Evolutionary conservation across 1,284 basidiomycete genomes (phyloP).

Genomic region (Mycena citricolor): DNA sequence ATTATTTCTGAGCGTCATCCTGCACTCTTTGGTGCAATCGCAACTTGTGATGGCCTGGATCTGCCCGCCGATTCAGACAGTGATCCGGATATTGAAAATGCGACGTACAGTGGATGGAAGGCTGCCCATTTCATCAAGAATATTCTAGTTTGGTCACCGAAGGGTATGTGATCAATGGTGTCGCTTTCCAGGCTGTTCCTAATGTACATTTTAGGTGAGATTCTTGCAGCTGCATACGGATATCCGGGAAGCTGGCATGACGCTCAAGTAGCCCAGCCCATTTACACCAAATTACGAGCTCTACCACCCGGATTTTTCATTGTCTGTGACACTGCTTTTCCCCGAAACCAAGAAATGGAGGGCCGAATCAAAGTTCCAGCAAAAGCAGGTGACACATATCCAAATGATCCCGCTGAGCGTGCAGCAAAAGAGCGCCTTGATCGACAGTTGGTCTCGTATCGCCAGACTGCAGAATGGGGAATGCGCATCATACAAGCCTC

Average conservation of each 20-base stretch:
- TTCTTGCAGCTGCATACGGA: background rate
- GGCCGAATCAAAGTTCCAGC: conserved; percentile 35
- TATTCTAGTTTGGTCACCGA: conserved; percentile 24
- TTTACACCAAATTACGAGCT: conserved; percentile 31
- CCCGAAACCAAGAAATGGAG: conserved; percentile 22
- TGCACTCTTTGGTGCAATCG: conserved; percentile 40
- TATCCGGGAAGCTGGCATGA: conserved; percentile 45
- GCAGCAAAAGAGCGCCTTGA: conserved; percentile 25
- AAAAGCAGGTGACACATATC: conserved; percentile 30
- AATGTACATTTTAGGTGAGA: background rate
- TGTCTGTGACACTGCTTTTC: conserved; percentile 38
- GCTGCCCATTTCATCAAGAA: conserved; percentile 38
- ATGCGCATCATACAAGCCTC: conserved; percentile 40
- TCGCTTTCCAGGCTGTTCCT: background rate
- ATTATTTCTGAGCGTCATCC: conserved; percentile 37
- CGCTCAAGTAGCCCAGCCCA: conserved; percentile 31
- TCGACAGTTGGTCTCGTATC: conserved; percentile 31
- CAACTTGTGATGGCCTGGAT: conserved; percentile 34
- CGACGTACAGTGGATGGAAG: conserved; percentile 50
- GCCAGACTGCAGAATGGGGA: conserved; percentile 44
- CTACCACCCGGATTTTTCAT: conserved; percentile 34
- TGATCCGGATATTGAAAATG: conserved; percentile 45
- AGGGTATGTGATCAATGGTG: background rate
- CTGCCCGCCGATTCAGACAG: conserved; percentile 28
- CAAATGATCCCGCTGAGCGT: conserved; percentile 22